Conservation (phyloP, 805 yeast species). For the Debaryomyces prosopidis region DNA sequence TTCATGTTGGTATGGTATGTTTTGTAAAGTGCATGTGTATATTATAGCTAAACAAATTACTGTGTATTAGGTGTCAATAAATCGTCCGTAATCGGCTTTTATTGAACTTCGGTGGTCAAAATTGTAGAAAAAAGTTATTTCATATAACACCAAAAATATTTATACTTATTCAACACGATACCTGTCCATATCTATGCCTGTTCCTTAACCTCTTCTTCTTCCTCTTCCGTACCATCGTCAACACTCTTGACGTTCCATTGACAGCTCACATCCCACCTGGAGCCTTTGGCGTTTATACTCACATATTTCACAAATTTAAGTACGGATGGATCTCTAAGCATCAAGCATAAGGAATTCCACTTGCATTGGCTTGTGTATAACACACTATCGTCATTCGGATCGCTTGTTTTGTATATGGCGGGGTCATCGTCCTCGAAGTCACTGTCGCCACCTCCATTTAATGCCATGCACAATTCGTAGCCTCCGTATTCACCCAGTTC, state of each 20-base stretch:
- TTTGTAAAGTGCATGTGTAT: no score
- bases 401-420: constrained; percentile 65
- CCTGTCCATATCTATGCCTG: no score
- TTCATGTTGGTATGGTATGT: no score
- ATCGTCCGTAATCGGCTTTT: no score
- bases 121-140: no score
- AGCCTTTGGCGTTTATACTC: constrained; percentile 82
- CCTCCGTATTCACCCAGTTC: constrained; percentile 91
- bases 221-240: constrained; percentile 34
- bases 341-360: constrained; percentile 78
- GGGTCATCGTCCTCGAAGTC: constrained; percentile 70
- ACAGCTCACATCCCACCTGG: constrained; percentile 86
- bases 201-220: not conserved
- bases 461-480: constrained; percentile 86
- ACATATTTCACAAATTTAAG: constrained; percentile 91
- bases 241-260: constrained; percentile 71
- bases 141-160: no score
- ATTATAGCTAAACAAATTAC: no score
- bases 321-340: constrained; percentile 82
- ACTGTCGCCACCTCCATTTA: constrained; percentile 46
- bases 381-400: constrained; percentile 69
- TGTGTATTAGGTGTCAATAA: no score
- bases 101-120: no score
- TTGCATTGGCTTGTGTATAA: constrained; percentile 76
- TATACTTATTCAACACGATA: no score